Evolutionary conservation across 306 rosid species (phyloP), one percentile per base, ranked within the genome.

Genomic region (Citrullus amarus): DNA sequence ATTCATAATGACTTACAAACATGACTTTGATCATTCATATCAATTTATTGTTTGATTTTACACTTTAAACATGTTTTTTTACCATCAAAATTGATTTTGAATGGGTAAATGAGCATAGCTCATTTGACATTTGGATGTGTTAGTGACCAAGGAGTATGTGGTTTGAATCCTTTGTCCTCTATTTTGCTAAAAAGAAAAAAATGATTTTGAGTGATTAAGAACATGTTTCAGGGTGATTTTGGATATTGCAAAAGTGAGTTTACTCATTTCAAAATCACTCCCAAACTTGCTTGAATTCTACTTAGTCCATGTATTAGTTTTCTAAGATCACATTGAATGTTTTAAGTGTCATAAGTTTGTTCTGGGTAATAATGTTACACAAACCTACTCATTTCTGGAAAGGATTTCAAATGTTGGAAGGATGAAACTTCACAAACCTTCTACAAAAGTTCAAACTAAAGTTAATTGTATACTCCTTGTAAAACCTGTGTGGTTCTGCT

Each of bases 401-500:
- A 63, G 73, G 43, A 16, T 63, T 63, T 34, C 10, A 63, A 16
- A 63, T 63, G 15, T 32, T 63, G 46, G 43, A 30, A 14, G 20
- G 57, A 16, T 38, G 6, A 38, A 66, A 38, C 73, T 7, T 38
- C 15, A 38, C 30, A 66, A 17, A 18, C 43, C 43, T 66, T 66
- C 73, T 36, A 66, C 48, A 38, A 1, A 66, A 66, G 43, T 66
- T 18, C 7, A 66, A 66, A 44, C 48, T 25, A 1, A 4, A 36
- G 20, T 66, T 8, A n/a, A 8, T 2, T 56, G 17, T 68, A 6
- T 30, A 22, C 67, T 36, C 56, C 61, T 34, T 14, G 70, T 62
- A 30, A 79, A 71, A 67, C 62, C 22, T 76, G 62, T 76, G 62
- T 81, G 53, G 79, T 82, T 78, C 81, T 39, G 74, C 32, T 60